Percentiles rank a stretch among this genome's conserved stretches.
phyloP scores from a whole-genome alignment of 805 yeast species.

The Maudiozyma turicensis region DNA sequence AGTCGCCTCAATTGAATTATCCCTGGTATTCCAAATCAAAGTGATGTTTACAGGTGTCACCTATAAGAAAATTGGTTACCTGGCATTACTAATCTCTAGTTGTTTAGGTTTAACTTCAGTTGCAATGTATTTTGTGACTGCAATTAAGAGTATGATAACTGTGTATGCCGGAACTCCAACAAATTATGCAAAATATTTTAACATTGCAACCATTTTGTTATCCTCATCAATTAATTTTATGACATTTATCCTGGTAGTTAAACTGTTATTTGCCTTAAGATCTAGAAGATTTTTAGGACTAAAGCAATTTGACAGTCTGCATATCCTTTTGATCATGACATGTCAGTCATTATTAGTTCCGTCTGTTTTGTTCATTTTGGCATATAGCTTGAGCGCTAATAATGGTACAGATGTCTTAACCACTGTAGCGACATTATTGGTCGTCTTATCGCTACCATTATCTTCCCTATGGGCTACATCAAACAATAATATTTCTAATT shows the following conservation, averaged over 20 bases:
- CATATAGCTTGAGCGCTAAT: conserved; percentile 33
- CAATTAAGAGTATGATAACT: conserved; percentile 35
- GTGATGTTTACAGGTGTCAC: conserved; percentile 58
- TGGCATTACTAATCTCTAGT: conserved; percentile 32
- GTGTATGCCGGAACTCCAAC: conserved; percentile 21
- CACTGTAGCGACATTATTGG: conserved; percentile 49
- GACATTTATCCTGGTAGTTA: conserved; percentile 51
- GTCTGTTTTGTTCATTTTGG: conserved; percentile 51
- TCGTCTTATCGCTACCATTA: conserved; percentile 67
- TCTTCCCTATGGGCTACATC: conserved; percentile 85
- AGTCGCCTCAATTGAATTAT: conserved; percentile 49
- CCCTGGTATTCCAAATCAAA: conserved; percentile 62
- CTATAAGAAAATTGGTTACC: conserved; percentile 33
- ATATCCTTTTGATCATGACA: conserved; percentile 70
- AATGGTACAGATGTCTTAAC: conserved; percentile 33
- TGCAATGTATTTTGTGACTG: conserved; percentile 48
- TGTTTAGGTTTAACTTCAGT: conserved; percentile 45
- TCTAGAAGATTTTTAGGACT: conserved; percentile 71
- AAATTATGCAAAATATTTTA: conserved; percentile 34
- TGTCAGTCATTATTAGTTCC: conserved; percentile 78
- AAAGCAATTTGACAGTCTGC: conserved; percentile 73
- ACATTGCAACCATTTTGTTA: conserved; percentile 52
- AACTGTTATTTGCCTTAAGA: conserved; percentile 57
- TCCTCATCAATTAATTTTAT: conserved; percentile 58
- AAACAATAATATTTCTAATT: conserved; percentile 39